phyloP scores from a whole-genome alignment of 371 early-diverging fungal species.

The Mortierella sp. region DNA sequence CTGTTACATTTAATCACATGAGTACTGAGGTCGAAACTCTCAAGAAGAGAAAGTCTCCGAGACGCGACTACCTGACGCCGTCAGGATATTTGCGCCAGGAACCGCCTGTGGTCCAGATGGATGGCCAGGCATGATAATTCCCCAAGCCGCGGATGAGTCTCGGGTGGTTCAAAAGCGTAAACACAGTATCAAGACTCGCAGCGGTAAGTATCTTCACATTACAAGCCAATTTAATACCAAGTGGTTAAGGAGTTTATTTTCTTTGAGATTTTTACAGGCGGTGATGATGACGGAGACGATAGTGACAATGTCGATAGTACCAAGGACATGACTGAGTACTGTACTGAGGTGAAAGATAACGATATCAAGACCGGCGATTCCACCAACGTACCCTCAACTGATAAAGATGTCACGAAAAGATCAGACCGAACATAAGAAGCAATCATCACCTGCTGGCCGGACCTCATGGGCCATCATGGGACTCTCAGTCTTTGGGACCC shows the following conservation, averaged over 20 bases:
- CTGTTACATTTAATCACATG: neutral
- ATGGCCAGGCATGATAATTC: constrained; percentile 4
- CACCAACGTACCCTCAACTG: neutral
- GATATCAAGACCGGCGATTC: neutral
- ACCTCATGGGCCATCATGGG: neutral
- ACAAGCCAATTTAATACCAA: neutral
- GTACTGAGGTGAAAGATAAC: neutral
- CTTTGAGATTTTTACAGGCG: neutral
- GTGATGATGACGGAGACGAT: constrained; percentile 16
- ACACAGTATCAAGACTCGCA: neutral
- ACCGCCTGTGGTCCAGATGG: neutral
- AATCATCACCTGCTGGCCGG: constrained; percentile 1
- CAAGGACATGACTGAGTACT: constrained; percentile 5
- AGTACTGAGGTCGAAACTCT: neutral
- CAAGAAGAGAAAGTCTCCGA: neutral
- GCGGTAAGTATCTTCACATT: constrained; percentile 6
- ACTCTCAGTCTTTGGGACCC: constrained; percentile 3
- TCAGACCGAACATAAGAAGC: neutral
- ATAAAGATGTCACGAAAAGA: constrained; percentile 3
- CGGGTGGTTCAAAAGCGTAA: neutral
- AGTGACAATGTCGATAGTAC: neutral
- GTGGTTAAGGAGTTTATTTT: neutral
- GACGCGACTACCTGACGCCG: neutral
- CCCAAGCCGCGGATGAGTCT: neutral
- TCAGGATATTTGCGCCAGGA: neutral